A percentile compares a stretch with the other conserved stretches of the same genome.
Conservation (phyloP, 441 rosid genomes). For the Isatis lusitanica region DNA sequence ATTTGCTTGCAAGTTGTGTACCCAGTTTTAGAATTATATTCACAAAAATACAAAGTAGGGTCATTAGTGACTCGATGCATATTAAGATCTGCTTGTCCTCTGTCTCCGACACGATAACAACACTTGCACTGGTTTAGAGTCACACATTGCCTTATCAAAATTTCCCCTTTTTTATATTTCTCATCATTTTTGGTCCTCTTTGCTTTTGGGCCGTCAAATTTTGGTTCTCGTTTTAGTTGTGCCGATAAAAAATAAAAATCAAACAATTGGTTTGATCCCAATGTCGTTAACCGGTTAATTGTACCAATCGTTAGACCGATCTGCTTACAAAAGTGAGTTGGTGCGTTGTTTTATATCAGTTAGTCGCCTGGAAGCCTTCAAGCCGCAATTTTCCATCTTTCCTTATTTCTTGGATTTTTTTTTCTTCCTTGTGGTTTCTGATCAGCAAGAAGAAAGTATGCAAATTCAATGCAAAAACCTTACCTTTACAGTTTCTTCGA, state of each 20-base stretch:
- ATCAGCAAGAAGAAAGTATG: not conserved
- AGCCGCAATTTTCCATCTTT: conserved; percentile 3
- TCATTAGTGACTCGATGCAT: conserved; percentile 4
- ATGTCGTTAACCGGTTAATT: not conserved
- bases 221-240: not conserved
- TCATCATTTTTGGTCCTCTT: not conserved
- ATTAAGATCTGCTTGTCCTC: conserved; percentile 18
- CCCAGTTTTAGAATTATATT: not conserved
- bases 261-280: not conserved
- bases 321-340: conserved; percentile 13
- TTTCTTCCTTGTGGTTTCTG: not conserved
- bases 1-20: conserved; percentile 14
- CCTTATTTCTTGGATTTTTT: not conserved
- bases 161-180: not conserved
- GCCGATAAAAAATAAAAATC: not conserved
- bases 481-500: conserved; percentile 29
- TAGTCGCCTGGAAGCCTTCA: not conserved
- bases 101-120: conserved; percentile 23
- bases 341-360: conserved; percentile 19
- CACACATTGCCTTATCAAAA: conserved; percentile 34
- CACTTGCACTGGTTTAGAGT: conserved; percentile 14
- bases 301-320: conserved; percentile 11
- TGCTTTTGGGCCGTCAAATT: conserved; percentile 14
- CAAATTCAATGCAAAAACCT: conserved; percentile 42
- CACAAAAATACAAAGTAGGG: conserved; percentile 11